Percentiles rank a stretch among this genome's conserved stretches.
Conservation (phyloP, 495 filamentous ascomycete genomes). For the Trichoderma reesei region DNA sequence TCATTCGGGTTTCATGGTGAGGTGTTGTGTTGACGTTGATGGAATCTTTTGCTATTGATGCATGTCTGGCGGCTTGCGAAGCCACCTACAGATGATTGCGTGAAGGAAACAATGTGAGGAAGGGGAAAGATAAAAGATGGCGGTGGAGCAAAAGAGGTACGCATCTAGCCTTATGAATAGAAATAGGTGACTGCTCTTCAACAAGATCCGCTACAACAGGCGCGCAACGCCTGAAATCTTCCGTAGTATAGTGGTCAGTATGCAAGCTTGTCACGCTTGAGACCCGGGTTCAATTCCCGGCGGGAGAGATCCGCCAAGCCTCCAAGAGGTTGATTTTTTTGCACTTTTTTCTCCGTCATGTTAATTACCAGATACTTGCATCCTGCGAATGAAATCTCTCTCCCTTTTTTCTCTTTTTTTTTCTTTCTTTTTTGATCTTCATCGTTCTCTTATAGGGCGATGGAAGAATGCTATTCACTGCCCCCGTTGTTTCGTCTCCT, state of each 20-base stretch:
- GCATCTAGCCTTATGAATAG: background rate
- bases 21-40: background rate
- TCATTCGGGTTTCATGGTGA: background rate
- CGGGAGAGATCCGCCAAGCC: constrained; percentile 12
- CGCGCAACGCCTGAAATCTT: constrained; percentile 5
- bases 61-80: too few relatives aligned
- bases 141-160: background rate
- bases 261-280: constrained; percentile 13
- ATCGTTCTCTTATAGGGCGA: too few relatives aligned
- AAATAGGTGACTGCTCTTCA: background rate
- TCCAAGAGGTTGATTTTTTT: constrained; percentile 8
- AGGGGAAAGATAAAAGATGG: too few relatives aligned
- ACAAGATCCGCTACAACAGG: background rate
- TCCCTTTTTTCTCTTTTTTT: background rate
- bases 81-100: too few relatives aligned
- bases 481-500: too few relatives aligned
- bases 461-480: too few relatives aligned
- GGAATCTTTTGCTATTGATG: too few relatives aligned
- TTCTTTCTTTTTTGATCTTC: too few relatives aligned
- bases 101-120: too few relatives aligned
- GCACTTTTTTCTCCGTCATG: background rate
- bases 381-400: background rate
- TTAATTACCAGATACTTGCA: too few relatives aligned
- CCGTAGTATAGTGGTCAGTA: constrained; percentile 14
- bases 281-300: constrained; percentile 13